Evolutionary conservation across 2,329 filamentous ascomycete species (phyloP).

Genomic region (Fusarium aywerte): DNA sequence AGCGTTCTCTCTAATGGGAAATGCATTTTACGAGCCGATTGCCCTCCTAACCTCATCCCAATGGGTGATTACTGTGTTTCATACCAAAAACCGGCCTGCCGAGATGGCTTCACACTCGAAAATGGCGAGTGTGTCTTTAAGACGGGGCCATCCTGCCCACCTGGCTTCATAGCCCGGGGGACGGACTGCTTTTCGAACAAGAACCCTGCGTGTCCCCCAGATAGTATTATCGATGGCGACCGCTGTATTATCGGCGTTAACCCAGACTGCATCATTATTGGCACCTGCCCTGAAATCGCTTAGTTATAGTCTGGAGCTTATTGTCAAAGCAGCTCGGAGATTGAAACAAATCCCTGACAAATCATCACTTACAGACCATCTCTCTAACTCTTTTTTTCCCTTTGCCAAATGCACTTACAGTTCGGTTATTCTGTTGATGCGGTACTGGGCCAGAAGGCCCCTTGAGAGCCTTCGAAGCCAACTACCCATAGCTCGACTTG

Average conservation of each 20-base stretch:
- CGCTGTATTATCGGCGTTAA: not conserved
- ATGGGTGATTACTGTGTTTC: slow-evolving; percentile 5
- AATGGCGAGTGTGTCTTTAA: slow-evolving; percentile 4
- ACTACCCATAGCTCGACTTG: not conserved
- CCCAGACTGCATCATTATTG: not conserved
- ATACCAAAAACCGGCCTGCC: not conserved
- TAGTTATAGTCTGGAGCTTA: not conserved
- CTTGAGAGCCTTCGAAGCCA: not conserved
- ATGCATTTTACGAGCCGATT: not conserved
- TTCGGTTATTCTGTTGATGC: not conserved
- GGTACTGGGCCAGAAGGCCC: not conserved
- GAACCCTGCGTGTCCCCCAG: not conserved
- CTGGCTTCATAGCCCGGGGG: not conserved
- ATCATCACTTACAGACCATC: not conserved
- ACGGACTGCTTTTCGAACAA: not conserved
- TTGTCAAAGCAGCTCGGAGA: not conserved
- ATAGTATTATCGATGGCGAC: not conserved
- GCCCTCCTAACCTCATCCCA: not conserved
- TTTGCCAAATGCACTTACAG: not conserved
- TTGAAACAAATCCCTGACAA: not conserved
- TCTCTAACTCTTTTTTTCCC: not conserved
- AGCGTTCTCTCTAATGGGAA: not conserved
- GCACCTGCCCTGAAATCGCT: not conserved
- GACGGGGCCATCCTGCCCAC: not conserved
- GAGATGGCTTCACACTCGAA: not conserved